Percentiles rank a stretch among this genome's conserved stretches.
These are phyloP conservation scores for Fistulina hepatica DNA, from an alignment of 1,284 basidiomycete genomes.

Conservation along the genomic window DNA sequence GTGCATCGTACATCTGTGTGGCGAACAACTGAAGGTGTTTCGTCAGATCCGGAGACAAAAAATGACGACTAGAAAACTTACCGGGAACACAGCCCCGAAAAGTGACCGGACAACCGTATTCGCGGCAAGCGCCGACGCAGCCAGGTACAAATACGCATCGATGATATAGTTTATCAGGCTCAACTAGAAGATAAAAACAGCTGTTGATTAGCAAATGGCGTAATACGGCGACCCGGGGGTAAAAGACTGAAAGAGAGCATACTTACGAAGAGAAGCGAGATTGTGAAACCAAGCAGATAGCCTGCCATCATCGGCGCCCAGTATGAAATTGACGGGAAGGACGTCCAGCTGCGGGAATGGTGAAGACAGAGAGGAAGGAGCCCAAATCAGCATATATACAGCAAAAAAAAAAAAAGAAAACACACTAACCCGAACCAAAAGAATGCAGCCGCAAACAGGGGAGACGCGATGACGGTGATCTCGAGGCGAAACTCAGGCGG, in stretches of 20 bases:
- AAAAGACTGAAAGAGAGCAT: conserved; percentile 1
- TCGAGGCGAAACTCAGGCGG: conserved; percentile 59
- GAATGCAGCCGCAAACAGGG: conserved; percentile 45
- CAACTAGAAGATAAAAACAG: conserved; percentile 31
- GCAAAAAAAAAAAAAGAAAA: not conserved
- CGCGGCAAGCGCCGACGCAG: conserved; percentile 49
- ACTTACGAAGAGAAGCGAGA: conserved; percentile 49
- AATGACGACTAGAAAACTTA: conserved; percentile 19
- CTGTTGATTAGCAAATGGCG: too few species aligned
- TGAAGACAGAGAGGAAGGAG: too few species aligned
- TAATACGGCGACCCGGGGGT: too few species aligned
- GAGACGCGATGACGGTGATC: conserved; percentile 42
- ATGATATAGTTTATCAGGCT: conserved; percentile 47
- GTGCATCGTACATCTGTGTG: conserved; percentile 38
- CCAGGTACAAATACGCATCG: conserved; percentile 43
- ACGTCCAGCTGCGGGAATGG: conserved; percentile 35
- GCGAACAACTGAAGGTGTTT: conserved; percentile 34
- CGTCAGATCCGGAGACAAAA: not conserved
- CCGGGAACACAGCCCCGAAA: conserved; percentile 50
- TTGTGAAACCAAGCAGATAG: conserved; percentile 40
- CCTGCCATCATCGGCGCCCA: conserved; percentile 49
- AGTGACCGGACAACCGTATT: conserved; percentile 43
- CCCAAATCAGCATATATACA: too few species aligned
- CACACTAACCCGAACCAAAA: conserved; percentile 55
- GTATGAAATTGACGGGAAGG: conserved; percentile 40